Evolutionary conservation across 768 basidiomycete species (phyloP), one percentile per base, ranked within the genome.

Genomic region (Pisolithus albus): DNA sequence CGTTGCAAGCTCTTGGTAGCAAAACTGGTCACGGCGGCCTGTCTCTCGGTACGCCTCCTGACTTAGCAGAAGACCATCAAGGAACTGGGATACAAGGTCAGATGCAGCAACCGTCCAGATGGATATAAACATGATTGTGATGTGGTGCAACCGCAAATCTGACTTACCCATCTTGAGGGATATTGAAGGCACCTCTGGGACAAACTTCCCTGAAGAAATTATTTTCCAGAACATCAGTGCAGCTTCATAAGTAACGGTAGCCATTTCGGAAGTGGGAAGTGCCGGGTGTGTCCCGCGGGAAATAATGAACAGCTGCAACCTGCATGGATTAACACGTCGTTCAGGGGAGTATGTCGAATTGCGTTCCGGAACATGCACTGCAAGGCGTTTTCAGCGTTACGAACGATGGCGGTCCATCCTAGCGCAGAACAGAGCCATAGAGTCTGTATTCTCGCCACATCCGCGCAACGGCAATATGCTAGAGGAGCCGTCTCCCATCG

Each of bases 151-250:
- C 21, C 45, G 92, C 92, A 67, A 96, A 93, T 57, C 97, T 90
- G 50, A 95, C 81, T 2, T 93, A 88, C 0, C 92, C 95, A 52
- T 89, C 80, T 52, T 77, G 78, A 26, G 95, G 95, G 53, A 98
- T 90, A 66, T 96, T 90, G 78, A 88, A 97, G 32, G 93, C 88
- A 47, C 95, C 91, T 67, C 95, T 77, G 3, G 93, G 90, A 52
- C 95, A 79, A 60, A 97, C 84, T 72, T 98, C 95, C 58, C 95
- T 77, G 74, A 98, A 98, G 78, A 98, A 52, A 95, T 78, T 2
- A 78, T 73, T 52, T 86, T 73, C 90, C 89, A 95, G 70, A 95
- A 91, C 43, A 88, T 64, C 67, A 95, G 82, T 37, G 83, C 82
- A 24, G 80, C 73, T 64, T 92, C 87, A 64, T 92, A 93, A 57